A percentile compares a stretch with the other conserved stretches of the same genome.
phyloP scores from a whole-genome alignment of 768 basidiomycete species.

The Pholiota conissans region DNA sequence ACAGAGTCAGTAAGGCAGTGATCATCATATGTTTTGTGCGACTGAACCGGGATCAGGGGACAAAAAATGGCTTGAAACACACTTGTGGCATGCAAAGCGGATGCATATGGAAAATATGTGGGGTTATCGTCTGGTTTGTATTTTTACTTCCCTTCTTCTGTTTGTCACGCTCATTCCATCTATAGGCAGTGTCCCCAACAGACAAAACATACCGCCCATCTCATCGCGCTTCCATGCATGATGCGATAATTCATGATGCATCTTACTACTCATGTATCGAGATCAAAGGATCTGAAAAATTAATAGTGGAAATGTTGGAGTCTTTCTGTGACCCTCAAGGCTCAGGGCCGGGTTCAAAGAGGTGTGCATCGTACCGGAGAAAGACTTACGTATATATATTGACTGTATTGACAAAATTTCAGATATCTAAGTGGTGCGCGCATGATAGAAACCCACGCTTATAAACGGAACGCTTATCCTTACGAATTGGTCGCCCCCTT shows the following conservation, averaged over 20 bases:
- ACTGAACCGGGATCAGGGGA: conserved; percentile 47
- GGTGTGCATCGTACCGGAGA: conserved; percentile 38
- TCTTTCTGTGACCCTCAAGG: conserved; percentile 66
- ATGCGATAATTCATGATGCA: conserved; percentile 86
- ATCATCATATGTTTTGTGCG: background rate
- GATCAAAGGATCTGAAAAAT: conserved; percentile 59
- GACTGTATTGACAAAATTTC: background rate
- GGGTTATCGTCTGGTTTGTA: conserved; percentile 79
- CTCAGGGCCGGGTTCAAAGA: conserved; percentile 55
- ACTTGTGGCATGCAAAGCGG: conserved; percentile 96
- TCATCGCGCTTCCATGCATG: conserved; percentile 83
- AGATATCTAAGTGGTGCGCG: conserved; percentile 72
- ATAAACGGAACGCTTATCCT: conserved; percentile 65
- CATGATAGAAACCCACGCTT: conserved; percentile 64
- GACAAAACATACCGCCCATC: conserved; percentile 93
- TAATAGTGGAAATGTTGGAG: conserved; percentile 53
- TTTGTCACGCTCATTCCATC: background rate
- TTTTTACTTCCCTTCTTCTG: background rate
- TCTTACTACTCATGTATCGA: conserved; percentile 83
- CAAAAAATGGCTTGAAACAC: conserved; percentile 94
- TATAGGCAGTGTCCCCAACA: conserved; percentile 79
- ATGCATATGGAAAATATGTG: conserved; percentile 94
- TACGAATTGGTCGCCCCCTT: conserved; percentile 68
- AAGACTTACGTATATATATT: background rate
- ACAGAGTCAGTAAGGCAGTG: conserved; percentile 54